These are phyloP conservation scores for Kokia cookei DNA, from an alignment of 441 rosid genomes.

Conservation along the genomic window DNA sequence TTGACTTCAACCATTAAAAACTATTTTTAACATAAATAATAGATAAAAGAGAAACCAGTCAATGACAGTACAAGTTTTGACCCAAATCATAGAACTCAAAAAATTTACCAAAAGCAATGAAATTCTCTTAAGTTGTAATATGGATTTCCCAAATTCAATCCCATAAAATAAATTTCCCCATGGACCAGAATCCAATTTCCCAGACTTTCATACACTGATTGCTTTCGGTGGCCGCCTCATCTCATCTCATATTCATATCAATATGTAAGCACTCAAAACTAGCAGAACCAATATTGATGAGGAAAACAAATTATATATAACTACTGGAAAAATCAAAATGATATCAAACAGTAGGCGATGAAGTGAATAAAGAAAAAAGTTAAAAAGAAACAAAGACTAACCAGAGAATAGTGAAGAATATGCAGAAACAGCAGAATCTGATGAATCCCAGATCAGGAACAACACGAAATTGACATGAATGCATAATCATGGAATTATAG, in stretches of 20 bases:
- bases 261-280: not conserved
- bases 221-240: not conserved
- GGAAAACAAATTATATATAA: not conserved
- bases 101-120: not conserved
- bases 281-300: not conserved
- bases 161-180: not conserved
- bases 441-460: conserved; percentile 32
- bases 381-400: conserved; percentile 9
- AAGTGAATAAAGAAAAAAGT: not conserved
- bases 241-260: not conserved
- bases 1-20: not conserved
- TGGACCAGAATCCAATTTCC: not conserved
- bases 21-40: not conserved
- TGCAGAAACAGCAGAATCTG: conserved; percentile 38
- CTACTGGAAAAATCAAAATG: not conserved
- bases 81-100: not conserved
- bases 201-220: not conserved
- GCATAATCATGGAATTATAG: conserved; percentile 17
- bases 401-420: conserved; percentile 38
- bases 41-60: not conserved
- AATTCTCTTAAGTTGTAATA: not conserved
- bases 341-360: conserved; percentile 4
- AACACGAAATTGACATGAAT: conserved; percentile 28
- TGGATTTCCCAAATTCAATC: not conserved
- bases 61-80: not conserved